Percentiles rank a stretch among this genome's conserved stretches.
Conservation (phyloP, 1,284 basidiomycete genomes). For the Marasmius tenuissimus region DNA sequence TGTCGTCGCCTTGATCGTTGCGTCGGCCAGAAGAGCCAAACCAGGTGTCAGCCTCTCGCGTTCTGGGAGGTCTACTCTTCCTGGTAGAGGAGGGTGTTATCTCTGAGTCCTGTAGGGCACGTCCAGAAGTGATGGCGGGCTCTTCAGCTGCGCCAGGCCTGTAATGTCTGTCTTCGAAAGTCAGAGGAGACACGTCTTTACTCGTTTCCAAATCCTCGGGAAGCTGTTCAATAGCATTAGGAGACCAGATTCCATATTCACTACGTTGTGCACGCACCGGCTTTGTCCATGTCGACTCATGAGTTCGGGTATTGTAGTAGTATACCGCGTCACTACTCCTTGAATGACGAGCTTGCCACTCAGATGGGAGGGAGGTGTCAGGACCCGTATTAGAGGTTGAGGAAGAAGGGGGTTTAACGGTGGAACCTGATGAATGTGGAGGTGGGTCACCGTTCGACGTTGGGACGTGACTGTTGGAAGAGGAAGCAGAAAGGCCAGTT, state of each 20-base stretch:
- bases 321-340: conserved; percentile 47
- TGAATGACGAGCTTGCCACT: conserved; percentile 61
- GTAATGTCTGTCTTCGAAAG: conserved; percentile 66
- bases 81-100: conserved; percentile 16
- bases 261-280: conserved; percentile 35
- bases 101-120: conserved; percentile 14
- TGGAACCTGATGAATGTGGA: not conserved
- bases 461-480: conserved; percentile 7
- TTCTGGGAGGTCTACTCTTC: conserved; percentile 11
- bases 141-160: conserved; percentile 31
- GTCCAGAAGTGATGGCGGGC: conserved; percentile 23
- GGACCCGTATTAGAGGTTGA: conserved; percentile 30
- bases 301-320: conserved; percentile 60
- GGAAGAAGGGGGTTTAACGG: conserved; percentile 9
- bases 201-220: conserved; percentile 24
- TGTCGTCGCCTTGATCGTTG: conserved; percentile 22
- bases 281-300: conserved; percentile 59
- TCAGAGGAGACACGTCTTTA: conserved; percentile 26
- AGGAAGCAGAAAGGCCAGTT: conserved; percentile 24
- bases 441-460: conserved; percentile 11
- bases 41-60: not conserved
- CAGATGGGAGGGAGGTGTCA: conserved; percentile 47
- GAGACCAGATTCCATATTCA: conserved; percentile 24
- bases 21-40: not conserved
- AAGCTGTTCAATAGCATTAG: conserved; percentile 23